These are phyloP conservation scores for Dorcoceras hygrometricum DNA, from an alignment of 257 asterid species.

Conservation along the genomic window DNA sequence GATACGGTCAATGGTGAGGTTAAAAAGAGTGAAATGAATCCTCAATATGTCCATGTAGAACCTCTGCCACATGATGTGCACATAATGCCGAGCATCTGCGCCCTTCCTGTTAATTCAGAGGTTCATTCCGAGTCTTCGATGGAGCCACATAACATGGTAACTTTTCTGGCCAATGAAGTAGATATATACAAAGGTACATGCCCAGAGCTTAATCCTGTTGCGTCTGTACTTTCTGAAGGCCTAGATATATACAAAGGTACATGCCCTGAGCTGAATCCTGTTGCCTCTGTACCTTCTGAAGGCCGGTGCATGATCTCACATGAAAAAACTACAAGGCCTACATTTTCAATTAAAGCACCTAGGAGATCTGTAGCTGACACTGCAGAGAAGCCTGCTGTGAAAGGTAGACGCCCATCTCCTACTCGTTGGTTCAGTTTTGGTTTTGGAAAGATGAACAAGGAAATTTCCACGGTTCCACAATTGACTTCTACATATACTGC, in stretches of 20 bases:
- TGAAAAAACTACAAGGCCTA: constrained; percentile 32
- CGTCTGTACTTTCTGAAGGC: constrained; percentile 33
- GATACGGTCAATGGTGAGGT: constrained; percentile 28
- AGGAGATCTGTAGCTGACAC: constrained; percentile 31
- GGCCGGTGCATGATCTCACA: constrained; percentile 24
- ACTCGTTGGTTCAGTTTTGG: constrained; percentile 69
- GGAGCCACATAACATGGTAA: constrained; percentile 24
- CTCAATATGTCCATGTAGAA: constrained; percentile 33
- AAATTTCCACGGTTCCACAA: constrained; percentile 49
- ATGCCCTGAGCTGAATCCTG: constrained; percentile 28
- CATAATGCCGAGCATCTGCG: constrained; percentile 46
- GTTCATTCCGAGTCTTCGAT: constrained; percentile 12
- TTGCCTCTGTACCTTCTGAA: constrained; percentile 30
- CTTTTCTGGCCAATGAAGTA: constrained; percentile 28
- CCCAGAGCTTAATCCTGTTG: constrained; percentile 29
- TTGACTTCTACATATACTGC: constrained; percentile 34
- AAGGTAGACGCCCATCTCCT: constrained; percentile 72
- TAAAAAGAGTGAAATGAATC: constrained; percentile 29
- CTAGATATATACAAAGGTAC: too few species aligned
- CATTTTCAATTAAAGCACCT: constrained; percentile 35
- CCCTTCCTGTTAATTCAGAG: constrained; percentile 44
- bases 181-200: constrained; percentile 23
- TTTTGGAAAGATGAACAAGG: constrained; percentile 77
- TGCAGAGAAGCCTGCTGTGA: constrained; percentile 34
- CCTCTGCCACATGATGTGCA: constrained; percentile 39